phyloP scores from a whole-genome alignment of 1,284 basidiomycete genomes.

The Apiotrichum veenhuisii region DNA sequence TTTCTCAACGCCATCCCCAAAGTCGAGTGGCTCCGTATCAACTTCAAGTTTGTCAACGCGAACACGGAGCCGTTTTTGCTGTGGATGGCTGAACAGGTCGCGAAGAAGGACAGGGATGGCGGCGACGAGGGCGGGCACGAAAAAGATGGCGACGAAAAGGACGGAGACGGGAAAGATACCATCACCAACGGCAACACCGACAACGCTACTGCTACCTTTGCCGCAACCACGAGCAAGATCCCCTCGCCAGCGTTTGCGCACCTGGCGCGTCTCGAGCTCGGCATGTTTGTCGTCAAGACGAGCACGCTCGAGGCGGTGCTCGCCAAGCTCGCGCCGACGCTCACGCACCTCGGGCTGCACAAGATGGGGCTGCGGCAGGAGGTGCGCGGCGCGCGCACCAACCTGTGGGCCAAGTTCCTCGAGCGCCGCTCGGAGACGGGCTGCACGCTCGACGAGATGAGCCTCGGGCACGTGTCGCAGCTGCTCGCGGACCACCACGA shows the following conservation, averaged over 20 bases:
- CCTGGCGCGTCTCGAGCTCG: neutral
- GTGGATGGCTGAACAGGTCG: slow-evolving; percentile 1
- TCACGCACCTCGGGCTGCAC: neutral
- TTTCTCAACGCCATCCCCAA: slow-evolving; percentile 9
- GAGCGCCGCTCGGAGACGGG: neutral
- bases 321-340: neutral
- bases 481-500: too few relatives aligned
- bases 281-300: neutral
- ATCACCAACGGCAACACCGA: too few relatives aligned
- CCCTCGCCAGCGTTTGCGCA: neutral
- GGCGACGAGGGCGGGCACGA: neutral
- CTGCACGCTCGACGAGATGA: too few relatives aligned
- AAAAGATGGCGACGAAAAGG: neutral
- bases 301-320: neutral
- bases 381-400: neutral
- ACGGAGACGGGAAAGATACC: neutral
- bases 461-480: too few relatives aligned
- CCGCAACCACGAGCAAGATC: neutral
- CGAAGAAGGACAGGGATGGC: too few relatives aligned
- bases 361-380: neutral
- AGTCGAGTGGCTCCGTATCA: slow-evolving; percentile 11
- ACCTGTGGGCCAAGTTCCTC: neutral
- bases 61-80: neutral
- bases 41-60: neutral
- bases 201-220: too few relatives aligned